Evolutionary conservation across 2,329 filamentous ascomycete species (phyloP), one percentile per base, ranked within the genome.

Genomic region (Aurifilum marmelostoma): DNA sequence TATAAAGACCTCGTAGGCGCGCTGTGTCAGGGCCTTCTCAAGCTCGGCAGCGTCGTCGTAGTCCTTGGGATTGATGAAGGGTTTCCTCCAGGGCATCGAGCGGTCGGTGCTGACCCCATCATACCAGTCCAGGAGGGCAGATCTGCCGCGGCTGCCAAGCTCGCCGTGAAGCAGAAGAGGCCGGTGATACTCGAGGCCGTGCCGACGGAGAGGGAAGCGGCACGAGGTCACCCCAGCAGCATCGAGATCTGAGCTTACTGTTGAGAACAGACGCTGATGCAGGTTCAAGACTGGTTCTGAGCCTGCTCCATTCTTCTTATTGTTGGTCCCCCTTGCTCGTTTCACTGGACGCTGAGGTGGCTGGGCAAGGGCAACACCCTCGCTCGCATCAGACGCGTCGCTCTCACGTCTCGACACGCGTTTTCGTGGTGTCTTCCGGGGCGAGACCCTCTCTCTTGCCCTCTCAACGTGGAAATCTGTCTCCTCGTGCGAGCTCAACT

Each of bases 1-100:
- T 74, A 90, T 88, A 86, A 88, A 90, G 61, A 90, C 88, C 75
- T 89, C 84, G 77, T 90, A 90, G 1, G 88, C 88, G 62, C 88
- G 84, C 39, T 79, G 82, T 69, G 85, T 83, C 14, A 89, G 79
- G 2, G 76, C 76, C n/a, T 69, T 61, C 39, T 81, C 80, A 11
- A 85, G 78, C n/a, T 79, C 77, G 1, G 75, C 71, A 1, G 75
- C 73, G 21, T 79, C 73, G 21, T 66, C 34, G 24, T 74, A 71
- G 29, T 71, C 67, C 4, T 69, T 69, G 11, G 83, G 83, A 66
- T 88, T 78, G 65, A 87, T 79, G 85, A 87, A 90, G 2, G 81
- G 71, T 72, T 88, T 87, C 39, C 88, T 84, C 86, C 86, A 88
- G 2, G 86, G 86, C 86, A 88, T 88, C 16, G 79, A 76, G n/a